Evolutionary conservation across 306 rosid genomes (phyloP).

Genomic region (Medicago ruthenica): DNA sequence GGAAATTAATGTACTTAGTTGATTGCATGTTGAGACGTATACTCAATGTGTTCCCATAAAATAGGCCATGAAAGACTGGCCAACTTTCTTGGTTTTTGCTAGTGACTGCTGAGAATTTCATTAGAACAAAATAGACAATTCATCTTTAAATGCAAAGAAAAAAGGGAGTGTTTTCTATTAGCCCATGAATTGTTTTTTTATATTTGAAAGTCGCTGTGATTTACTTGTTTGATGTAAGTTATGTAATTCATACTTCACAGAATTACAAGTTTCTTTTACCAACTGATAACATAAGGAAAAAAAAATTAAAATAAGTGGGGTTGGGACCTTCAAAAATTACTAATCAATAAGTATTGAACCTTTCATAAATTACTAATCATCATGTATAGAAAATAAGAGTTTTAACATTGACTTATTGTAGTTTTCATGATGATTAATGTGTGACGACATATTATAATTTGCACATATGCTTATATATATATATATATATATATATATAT

Average conservation of each 20-base stretch:
- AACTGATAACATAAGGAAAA: neutral
- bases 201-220: neutral
- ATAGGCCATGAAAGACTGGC: slow-evolving; percentile 41
- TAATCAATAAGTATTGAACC: neutral
- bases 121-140: slow-evolving; percentile 34
- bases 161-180: neutral
- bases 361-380: neutral
- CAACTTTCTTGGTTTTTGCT: slow-evolving; percentile 38
- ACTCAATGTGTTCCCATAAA: slow-evolving; percentile 38
- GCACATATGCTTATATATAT: neutral
- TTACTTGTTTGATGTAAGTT: neutral
- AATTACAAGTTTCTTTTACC: neutral
- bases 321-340: neutral
- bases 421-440: neutral
- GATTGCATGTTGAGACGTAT: slow-evolving; percentile 40
- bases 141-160: slow-evolving; percentile 10
- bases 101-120: slow-evolving; percentile 16
- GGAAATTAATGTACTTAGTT: slow-evolving; percentile 23
- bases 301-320: neutral
- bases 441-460: neutral
- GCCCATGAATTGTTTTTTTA: neutral
- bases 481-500: too few species aligned
- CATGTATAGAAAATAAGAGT: neutral
- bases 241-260: neutral
- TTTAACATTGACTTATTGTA: neutral